Evolutionary conservation across 805 yeast genomes (phyloP).

Genomic region (Metschnikowia baotianmanensis): DNA sequence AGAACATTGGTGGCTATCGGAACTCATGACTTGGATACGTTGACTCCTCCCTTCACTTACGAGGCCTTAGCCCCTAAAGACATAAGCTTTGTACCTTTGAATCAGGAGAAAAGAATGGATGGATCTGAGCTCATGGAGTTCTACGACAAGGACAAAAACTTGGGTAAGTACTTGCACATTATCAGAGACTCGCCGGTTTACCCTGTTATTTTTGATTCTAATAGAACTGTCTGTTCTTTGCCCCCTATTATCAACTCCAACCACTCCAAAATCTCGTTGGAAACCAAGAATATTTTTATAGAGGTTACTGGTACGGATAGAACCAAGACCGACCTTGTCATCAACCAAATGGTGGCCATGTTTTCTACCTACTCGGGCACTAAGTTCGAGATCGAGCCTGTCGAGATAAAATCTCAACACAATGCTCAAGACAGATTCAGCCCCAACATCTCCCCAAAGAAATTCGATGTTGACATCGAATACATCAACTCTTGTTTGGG

Average conservation of each 20-base stretch:
- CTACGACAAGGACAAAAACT: slow-evolving; percentile 85
- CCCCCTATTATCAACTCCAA: slow-evolving; percentile 97
- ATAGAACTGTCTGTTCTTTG: slow-evolving; percentile 77
- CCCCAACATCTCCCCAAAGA: slow-evolving; percentile 71
- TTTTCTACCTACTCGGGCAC: slow-evolving; percentile 82
- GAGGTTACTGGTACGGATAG: slow-evolving; percentile 94
- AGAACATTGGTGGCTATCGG: slow-evolving; percentile 98
- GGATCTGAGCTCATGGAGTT: slow-evolving; percentile 84
- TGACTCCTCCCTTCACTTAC: slow-evolving; percentile 81
- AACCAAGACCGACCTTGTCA: slow-evolving; percentile 91
- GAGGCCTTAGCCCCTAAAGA: slow-evolving; percentile 80
- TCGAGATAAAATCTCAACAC: slow-evolving; percentile 78
- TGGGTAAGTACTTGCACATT: slow-evolving; percentile 85
- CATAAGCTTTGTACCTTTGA: slow-evolving; percentile 70
- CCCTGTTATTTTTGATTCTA: slow-evolving; percentile 84
- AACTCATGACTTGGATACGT: slow-evolving; percentile 87
- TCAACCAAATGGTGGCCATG: slow-evolving; percentile 93
- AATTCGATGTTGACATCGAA: slow-evolving; percentile 67
- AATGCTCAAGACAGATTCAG: slow-evolving; percentile 70
- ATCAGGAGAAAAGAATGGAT: slow-evolving; percentile 64
- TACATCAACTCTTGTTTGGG: slow-evolving; percentile 94
- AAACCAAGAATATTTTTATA: slow-evolving; percentile 84
- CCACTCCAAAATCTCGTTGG: slow-evolving; percentile 79
- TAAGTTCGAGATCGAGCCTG: slow-evolving; percentile 87
- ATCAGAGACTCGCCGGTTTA: slow-evolving; percentile 84